Evolutionary conservation across 305 asterid species (phyloP).

Genomic region (Withania somnifera): DNA sequence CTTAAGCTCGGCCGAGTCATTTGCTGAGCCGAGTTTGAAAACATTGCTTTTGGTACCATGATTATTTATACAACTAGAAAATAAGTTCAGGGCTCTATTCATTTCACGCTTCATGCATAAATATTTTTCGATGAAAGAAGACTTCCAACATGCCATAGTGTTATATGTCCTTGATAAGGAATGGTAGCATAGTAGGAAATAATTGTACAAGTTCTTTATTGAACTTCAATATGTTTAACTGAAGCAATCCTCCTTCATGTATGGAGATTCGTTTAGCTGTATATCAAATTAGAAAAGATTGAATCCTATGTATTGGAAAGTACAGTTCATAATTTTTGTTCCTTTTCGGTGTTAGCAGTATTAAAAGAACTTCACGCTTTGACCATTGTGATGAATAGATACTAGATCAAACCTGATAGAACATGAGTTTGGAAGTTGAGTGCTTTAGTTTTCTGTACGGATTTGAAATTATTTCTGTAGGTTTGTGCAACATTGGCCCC

Average conservation of each 20-base stretch:
- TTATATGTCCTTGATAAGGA: background rate
- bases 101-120: background rate
- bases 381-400: background rate
- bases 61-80: background rate
- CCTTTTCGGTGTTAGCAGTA: too few relatives aligned
- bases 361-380: too few relatives aligned
- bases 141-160: background rate
- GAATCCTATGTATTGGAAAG: too few relatives aligned
- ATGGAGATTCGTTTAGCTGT: too few relatives aligned
- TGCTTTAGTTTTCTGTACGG: background rate
- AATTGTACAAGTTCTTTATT: too few relatives aligned
- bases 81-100: background rate
- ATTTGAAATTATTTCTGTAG: background rate
- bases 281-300: too few relatives aligned
- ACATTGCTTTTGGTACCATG: background rate
- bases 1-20: too few relatives aligned
- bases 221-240: too few relatives aligned
- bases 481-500: slow-evolving; percentile 14
- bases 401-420: background rate
- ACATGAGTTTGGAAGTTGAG: too few relatives aligned
- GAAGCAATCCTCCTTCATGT: too few relatives aligned
- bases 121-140: background rate
- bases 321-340: too few relatives aligned
- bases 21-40: too few relatives aligned
- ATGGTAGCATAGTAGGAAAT: background rate